A percentile compares a stretch with the other conserved stretches of the same genome.
phyloP scores from a whole-genome alignment of 345 rosid genomes.

The Melastoma malabathricum region DNA sequence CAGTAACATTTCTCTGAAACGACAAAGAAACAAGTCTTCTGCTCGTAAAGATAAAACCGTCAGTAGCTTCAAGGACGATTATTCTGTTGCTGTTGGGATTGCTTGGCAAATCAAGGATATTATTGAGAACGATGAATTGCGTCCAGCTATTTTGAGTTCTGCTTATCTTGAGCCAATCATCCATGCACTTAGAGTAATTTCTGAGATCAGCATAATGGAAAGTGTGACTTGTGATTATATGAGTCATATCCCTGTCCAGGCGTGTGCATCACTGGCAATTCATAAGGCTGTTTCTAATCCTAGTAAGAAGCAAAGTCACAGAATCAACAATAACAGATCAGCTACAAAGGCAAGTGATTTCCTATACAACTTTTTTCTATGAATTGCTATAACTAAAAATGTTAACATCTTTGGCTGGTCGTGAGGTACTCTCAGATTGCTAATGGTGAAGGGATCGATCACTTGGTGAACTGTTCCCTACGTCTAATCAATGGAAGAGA shows the following conservation, averaged over 20 bases:
- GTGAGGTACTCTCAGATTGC: constrained; percentile 17
- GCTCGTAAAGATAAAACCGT: constrained; percentile 48
- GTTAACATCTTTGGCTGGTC: neutral
- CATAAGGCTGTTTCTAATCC: constrained; percentile 35
- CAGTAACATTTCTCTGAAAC: constrained; percentile 22
- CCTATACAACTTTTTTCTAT: too few species aligned
- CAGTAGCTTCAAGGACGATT: constrained; percentile 52
- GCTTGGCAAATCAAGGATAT: constrained; percentile 87
- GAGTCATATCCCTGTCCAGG: constrained; percentile 54
- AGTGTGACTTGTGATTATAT: constrained; percentile 30
- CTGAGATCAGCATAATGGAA: constrained; percentile 64
- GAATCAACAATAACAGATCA: constrained; percentile 12
- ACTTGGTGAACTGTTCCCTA: constrained; percentile 48
- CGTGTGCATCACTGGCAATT: constrained; percentile 62
- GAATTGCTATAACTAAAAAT: neutral
- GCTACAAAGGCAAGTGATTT: constrained; percentile 32
- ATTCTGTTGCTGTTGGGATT: constrained; percentile 54
- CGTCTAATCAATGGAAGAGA: constrained; percentile 35
- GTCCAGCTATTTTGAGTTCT: constrained; percentile 44
- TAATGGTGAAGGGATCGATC: constrained; percentile 48
- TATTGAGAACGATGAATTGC: constrained; percentile 34
- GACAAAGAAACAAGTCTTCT: constrained; percentile 45
- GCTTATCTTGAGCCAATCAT: constrained; percentile 33
- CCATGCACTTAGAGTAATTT: constrained; percentile 51
- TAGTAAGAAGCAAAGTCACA: constrained; percentile 14